These are phyloP conservation scores for Platanthera guangdongensis DNA, from an alignment of 106 monocot species.

Conservation along the genomic window DNA sequence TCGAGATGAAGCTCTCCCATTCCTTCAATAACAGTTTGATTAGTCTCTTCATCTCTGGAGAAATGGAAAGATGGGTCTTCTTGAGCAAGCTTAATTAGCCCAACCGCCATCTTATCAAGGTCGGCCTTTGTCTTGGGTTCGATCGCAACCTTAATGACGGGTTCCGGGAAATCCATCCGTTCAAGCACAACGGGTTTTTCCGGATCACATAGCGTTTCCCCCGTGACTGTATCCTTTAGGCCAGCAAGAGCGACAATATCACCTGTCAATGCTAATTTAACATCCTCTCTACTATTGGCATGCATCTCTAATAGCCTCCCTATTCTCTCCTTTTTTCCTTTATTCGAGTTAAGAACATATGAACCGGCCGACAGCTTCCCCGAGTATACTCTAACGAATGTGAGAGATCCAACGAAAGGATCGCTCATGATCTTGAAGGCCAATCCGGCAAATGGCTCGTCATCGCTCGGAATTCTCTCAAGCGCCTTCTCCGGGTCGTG, in stretches of 20 bases:
- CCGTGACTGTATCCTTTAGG: conserved; percentile 90
- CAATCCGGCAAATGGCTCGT: conserved; percentile 86
- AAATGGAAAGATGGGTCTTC: conserved; percentile 99
- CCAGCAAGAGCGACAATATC: conserved; percentile 96
- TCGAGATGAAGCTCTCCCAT: conserved; percentile 99
- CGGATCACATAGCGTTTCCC: conserved; percentile 86
- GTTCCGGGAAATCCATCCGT: conserved; percentile 98
- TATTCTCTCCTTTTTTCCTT: conserved; percentile 88
- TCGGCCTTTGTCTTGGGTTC: conserved; percentile 99
- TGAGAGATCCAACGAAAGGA: conserved; percentile 90
- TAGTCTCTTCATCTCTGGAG: conserved; percentile 94
- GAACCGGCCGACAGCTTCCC: conserved; percentile 81
- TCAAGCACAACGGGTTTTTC: conserved; percentile 91
- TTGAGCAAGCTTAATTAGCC: conserved; percentile 90
- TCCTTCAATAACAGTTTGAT: conserved; percentile 99
- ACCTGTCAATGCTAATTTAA: conserved; percentile 66
- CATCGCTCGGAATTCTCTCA: conserved; percentile 64
- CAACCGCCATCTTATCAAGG: conserved; percentile 89
- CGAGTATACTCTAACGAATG: conserved; percentile 82
- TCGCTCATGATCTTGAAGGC: conserved; percentile 99
- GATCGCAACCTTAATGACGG: conserved; percentile 98
- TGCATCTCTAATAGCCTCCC: conserved; percentile 98
- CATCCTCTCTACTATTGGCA: conserved; percentile 92
- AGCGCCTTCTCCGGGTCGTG: conserved; percentile 53
- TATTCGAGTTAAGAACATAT: conserved; percentile 93